phyloP scores from a whole-genome alignment of 2,329 filamentous ascomycete genomes.

The Colletotrichum melonis region DNA sequence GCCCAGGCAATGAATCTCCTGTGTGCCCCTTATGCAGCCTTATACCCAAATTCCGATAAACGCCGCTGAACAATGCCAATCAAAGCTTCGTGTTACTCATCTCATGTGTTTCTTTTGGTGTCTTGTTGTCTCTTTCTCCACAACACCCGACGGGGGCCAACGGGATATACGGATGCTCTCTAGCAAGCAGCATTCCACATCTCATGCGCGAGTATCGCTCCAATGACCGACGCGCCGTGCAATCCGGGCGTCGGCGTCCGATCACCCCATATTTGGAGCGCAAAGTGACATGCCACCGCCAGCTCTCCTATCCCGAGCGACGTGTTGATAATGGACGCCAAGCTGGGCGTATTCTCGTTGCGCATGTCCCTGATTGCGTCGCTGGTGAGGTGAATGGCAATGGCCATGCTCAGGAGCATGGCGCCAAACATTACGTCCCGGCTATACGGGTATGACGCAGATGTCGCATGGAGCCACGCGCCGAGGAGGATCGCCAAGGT shows the following conservation, averaged over 20 bases:
- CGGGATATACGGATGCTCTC: background rate
- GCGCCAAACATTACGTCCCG: constrained; percentile 36
- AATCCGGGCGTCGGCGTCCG: constrained; percentile 13
- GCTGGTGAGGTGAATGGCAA: constrained; percentile 29
- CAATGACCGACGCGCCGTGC: constrained; percentile 32
- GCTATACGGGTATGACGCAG: constrained; percentile 30
- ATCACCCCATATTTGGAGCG: constrained; percentile 30
- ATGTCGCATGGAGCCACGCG: constrained; percentile 34
- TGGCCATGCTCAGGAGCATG: constrained; percentile 32
- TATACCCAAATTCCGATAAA: constrained; percentile 4
- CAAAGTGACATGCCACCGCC: constrained; percentile 30
- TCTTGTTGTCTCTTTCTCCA: background rate
- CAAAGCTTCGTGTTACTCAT: constrained; percentile 31
- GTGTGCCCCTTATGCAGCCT: background rate
- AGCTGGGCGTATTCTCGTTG: constrained; percentile 19
- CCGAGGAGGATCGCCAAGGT: constrained; percentile 29
- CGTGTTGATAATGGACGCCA: constrained; percentile 25
- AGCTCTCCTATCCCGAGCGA: constrained; percentile 33
- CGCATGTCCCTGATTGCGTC: constrained; percentile 32
- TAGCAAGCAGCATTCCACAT: constrained; percentile 34
- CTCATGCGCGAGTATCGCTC: constrained; percentile 32
- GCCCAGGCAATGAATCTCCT: background rate
- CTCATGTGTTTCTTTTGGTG: background rate
- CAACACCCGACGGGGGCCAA: background rate
- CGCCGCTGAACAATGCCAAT: constrained; percentile 15